phyloP scores from a whole-genome alignment of 305 asterid species.

The Petunia hybrid region DNA sequence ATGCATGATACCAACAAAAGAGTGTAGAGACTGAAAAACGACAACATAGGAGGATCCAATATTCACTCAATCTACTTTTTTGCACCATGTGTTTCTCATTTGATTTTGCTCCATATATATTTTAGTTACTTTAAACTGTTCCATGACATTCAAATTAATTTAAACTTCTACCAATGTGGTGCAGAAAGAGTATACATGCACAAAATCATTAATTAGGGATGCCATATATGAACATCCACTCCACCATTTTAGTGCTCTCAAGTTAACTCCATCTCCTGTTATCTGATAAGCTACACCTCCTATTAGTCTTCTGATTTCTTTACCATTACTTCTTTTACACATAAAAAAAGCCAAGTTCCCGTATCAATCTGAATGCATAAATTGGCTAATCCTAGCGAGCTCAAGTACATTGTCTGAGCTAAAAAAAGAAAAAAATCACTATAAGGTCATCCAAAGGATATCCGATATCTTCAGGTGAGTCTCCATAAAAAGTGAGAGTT shows the following conservation, averaged over 20 bases:
- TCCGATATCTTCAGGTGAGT: no score
- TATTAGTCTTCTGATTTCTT: background rate
- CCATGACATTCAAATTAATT: background rate
- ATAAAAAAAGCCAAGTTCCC: background rate
- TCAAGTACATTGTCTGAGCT: no score
- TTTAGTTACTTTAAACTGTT: no score
- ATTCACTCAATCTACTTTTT: background rate
- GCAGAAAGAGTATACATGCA: background rate
- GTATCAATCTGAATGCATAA: no score
- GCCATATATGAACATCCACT: background rate
- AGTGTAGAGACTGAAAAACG: background rate
- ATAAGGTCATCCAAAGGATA: no score
- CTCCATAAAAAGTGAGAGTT: no score
- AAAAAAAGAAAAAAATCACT: no score
- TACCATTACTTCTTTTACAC: background rate
- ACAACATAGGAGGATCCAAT: background rate
- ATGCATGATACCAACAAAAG: background rate
- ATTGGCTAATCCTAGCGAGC: no score
- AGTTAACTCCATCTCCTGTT: background rate
- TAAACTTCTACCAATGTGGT: background rate
- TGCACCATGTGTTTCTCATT: background rate
- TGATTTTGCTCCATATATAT: no score
- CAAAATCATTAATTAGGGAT: background rate
- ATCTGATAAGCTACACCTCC: background rate
- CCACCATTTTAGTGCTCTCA: slow-evolving; percentile 13